Percentiles rank a stretch among this genome's conserved stretches.
phyloP scores from a whole-genome alignment of 1,284 basidiomycete species.

The Rugosomyces carneus region DNA sequence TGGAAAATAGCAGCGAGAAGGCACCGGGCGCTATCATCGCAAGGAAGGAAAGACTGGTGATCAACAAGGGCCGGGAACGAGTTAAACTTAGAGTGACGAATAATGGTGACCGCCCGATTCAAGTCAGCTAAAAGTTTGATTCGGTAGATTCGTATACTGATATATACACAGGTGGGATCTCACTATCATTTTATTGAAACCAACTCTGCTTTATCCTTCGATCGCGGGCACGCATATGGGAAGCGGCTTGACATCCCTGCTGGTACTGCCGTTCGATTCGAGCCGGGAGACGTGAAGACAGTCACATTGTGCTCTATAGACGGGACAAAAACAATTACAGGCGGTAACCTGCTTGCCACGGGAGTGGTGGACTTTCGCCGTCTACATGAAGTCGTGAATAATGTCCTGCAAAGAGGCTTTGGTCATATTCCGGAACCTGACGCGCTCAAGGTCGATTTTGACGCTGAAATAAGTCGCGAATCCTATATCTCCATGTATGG shows the following conservation, averaged over 20 bases:
- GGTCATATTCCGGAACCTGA: slow-evolving; percentile 57
- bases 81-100: slow-evolving; percentile 81
- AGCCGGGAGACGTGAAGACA: slow-evolving; percentile 87
- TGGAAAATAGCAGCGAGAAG: slow-evolving; percentile 45
- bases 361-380: slow-evolving; percentile 43
- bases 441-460: slow-evolving; percentile 39
- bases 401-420: slow-evolving; percentile 51
- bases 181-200: slow-evolving; percentile 94
- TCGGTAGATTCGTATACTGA: neutral
- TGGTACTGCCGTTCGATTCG: slow-evolving; percentile 94
- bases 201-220: slow-evolving; percentile 80
- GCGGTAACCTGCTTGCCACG: slow-evolving; percentile 75
- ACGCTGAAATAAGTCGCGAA: slow-evolving; percentile 54
- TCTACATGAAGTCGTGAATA: slow-evolving; percentile 41
- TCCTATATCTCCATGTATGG: slow-evolving; percentile 91
- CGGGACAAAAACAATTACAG: slow-evolving; percentile 67
- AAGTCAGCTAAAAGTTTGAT: slow-evolving; percentile 42
- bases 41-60: slow-evolving; percentile 59
- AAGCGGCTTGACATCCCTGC: slow-evolving; percentile 89
- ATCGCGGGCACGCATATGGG: slow-evolving; percentile 76
- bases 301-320: slow-evolving; percentile 80
- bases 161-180: slow-evolving; percentile 66
- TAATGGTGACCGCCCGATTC: slow-evolving; percentile 91
- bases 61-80: slow-evolving; percentile 72
- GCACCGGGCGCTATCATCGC: slow-evolving; percentile 75